These are phyloP conservation scores for Colletotrichum sansevieriae DNA, from an alignment of 2,329 filamentous ascomycete species.

Conservation along the genomic window DNA sequence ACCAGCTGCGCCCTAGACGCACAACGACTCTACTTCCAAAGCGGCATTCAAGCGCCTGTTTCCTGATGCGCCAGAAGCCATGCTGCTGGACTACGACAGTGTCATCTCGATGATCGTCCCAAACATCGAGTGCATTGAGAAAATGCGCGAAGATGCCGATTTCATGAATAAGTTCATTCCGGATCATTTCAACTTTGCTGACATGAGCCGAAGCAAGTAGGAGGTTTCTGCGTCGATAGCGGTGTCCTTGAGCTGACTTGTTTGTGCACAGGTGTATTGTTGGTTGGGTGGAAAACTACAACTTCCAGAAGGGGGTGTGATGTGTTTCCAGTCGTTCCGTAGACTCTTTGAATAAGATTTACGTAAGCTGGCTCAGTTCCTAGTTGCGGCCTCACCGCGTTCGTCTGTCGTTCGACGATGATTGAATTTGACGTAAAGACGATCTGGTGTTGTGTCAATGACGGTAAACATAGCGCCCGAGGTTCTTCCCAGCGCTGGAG, in stretches of 20 bases:
- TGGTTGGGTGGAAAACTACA: constrained; percentile 20
- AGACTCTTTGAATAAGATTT: too few species aligned
- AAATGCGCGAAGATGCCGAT: constrained; percentile 27
- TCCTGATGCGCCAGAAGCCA: background rate
- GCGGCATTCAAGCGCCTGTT: constrained; percentile 17
- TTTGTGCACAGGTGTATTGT: constrained; percentile 11
- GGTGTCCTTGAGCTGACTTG: background rate
- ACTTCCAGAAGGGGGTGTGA: background rate
- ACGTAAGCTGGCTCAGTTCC: too few species aligned
- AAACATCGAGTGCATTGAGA: constrained; percentile 6
- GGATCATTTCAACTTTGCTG: constrained; percentile 30
- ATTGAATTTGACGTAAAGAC: too few species aligned
- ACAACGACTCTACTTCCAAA: constrained; percentile 22
- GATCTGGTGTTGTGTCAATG: too few species aligned
- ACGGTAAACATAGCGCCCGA: too few species aligned
- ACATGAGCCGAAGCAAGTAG: constrained; percentile 22
- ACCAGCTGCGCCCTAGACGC: background rate
- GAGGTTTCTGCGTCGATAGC: background rate
- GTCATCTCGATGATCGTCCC: constrained; percentile 21
- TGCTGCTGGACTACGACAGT: constrained; percentile 18
- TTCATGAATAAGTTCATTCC: constrained; percentile 18
- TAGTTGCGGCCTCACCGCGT: too few species aligned
- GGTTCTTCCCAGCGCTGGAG: too few species aligned
- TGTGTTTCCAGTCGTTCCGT: too few species aligned
- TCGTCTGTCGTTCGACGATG: too few species aligned